These are phyloP conservation scores for Lipomyces yarrowii DNA, from an alignment of 1,139 yeast genomes.

Conservation along the genomic window DNA sequence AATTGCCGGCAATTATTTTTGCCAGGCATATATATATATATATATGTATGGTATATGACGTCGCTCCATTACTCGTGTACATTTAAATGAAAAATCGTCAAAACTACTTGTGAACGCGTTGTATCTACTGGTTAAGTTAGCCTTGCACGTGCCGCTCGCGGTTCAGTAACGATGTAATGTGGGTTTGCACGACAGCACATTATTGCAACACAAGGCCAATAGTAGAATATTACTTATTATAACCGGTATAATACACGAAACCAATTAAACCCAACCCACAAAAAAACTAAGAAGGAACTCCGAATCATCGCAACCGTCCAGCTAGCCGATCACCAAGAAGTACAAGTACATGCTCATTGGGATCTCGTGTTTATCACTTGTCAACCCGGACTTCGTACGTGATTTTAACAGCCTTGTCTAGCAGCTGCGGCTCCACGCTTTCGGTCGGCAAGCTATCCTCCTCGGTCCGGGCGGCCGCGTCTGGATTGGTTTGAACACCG, in stretches of 20 bases:
- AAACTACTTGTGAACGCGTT: not conserved
- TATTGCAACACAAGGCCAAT: no score
- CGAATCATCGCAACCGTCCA: not conserved
- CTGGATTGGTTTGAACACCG: not conserved
- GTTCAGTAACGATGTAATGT: no score
- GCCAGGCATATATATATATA: no score
- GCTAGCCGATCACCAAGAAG: not conserved
- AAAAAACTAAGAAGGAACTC: not conserved
- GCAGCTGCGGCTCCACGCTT: not conserved
- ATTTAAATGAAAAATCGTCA: not conserved
- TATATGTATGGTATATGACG: no score
- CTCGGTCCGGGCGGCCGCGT: not conserved
- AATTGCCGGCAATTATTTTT: not conserved
- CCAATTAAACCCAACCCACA: not conserved
- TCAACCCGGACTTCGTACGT: conserved; percentile 26
- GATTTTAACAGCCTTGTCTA: conserved; percentile 15
- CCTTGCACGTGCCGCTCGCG: no score
- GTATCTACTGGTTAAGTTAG: no score
- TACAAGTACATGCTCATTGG: not conserved
- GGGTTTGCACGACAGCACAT: not conserved
- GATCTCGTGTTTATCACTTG: no score
- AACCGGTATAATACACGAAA: not conserved
- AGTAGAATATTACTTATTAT: no score
- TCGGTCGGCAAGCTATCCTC: not conserved
- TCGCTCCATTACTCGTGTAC: not conserved